Conservation (phyloP, 441 rosid species). For the Gossypium aridum region DNA sequence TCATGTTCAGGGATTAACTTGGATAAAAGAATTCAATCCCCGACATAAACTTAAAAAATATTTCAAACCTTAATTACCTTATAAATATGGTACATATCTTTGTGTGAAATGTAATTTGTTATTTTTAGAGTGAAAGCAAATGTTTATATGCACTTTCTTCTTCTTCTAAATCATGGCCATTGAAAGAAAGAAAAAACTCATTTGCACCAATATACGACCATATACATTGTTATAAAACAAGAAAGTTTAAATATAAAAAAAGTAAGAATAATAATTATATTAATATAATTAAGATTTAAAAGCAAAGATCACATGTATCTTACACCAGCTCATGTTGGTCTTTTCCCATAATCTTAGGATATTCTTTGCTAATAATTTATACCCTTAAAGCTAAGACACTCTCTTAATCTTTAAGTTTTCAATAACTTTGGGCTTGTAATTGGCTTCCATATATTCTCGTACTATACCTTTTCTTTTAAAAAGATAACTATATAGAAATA, state of each 20-base stretch:
- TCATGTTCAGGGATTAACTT: too few relatives aligned
- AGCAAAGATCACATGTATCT: slow-evolving; percentile 16
- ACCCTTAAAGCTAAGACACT: slow-evolving; percentile 14
- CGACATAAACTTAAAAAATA: too few relatives aligned
- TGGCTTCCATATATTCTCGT: too few relatives aligned
- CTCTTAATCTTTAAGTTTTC: background rate
- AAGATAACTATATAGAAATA: too few relatives aligned
- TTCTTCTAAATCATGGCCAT: background rate
- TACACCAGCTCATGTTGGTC: slow-evolving; percentile 17
- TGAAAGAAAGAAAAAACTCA: background rate
- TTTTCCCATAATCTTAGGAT: slow-evolving; percentile 31
- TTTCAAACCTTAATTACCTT: too few relatives aligned
- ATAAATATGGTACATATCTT: background rate
- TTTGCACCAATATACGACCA: background rate
- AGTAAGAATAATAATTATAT: background rate
- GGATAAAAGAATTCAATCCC: too few relatives aligned
- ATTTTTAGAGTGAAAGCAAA: background rate
- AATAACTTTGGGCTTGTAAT: too few relatives aligned
- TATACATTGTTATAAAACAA: slow-evolving; percentile 9
- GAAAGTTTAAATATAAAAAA: background rate
- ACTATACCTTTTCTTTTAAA: too few relatives aligned
- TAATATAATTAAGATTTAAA: background rate
- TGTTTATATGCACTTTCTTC: background rate
- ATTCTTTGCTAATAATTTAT: slow-evolving; percentile 11
- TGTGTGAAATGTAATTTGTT: background rate